These are phyloP conservation scores for Calonectria montana DNA, from an alignment of 2,329 filamentous ascomycete species.

Conservation along the genomic window DNA sequence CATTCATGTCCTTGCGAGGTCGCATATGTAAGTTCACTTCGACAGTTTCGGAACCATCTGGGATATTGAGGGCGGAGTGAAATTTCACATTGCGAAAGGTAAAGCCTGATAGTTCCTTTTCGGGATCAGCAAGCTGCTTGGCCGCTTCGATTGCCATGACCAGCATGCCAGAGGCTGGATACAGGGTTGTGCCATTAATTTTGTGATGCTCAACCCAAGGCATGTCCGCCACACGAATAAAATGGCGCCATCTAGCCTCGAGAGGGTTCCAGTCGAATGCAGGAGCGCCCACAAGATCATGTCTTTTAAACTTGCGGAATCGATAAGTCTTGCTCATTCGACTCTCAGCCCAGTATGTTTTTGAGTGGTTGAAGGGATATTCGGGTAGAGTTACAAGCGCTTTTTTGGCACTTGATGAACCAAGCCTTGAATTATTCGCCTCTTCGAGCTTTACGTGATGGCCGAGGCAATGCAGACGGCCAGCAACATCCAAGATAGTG, in stretches of 20 bases:
- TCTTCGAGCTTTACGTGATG: neutral
- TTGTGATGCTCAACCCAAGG: conserved; percentile 16
- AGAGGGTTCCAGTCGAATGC: neutral
- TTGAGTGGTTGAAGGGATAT: neutral
- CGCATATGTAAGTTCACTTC: neutral
- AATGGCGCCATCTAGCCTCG: neutral
- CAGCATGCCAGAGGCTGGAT: conserved; percentile 3
- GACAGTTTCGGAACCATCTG: neutral
- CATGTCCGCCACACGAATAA: neutral
- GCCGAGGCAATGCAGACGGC: neutral
- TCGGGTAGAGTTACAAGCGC: neutral
- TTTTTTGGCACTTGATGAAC: neutral
- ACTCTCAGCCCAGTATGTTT: neutral
- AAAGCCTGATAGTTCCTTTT: neutral
- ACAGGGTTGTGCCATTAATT: neutral
- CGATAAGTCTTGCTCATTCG: neutral
- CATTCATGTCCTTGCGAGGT: neutral
- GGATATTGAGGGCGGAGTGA: neutral
- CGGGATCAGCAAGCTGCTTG: neutral
- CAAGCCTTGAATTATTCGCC: neutral
- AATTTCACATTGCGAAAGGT: neutral
- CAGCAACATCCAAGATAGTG: neutral
- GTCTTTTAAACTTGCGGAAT: neutral
- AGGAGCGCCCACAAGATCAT: neutral
- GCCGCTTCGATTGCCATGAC: conserved; percentile 13